Evolutionary conservation across 1,284 basidiomycete genomes (phyloP).

Genomic region (Xerocomus minutiporus): DNA sequence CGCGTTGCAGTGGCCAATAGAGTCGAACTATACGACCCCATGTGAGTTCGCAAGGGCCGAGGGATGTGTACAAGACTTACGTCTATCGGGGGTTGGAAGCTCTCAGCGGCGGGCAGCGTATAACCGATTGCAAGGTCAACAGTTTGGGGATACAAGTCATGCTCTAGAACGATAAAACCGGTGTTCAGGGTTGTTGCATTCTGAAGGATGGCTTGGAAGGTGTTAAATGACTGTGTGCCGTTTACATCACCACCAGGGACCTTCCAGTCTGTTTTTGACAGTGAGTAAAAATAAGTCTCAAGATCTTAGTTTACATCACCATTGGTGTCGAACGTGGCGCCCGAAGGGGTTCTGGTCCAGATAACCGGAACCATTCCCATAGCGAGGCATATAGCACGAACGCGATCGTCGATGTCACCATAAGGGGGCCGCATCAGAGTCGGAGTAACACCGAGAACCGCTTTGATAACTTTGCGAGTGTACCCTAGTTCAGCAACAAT

Average conservation of each 20-base stretch:
- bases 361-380: conserved; percentile 81
- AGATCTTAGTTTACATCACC: conserved; percentile 37
- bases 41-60: neutral
- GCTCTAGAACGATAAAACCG: conserved; percentile 85
- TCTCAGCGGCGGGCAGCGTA: conserved; percentile 68
- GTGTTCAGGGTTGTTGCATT: conserved; percentile 56
- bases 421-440: conserved; percentile 62
- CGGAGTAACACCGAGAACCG: conserved; percentile 74
- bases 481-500: conserved; percentile 93
- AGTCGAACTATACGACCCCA: conserved; percentile 43
- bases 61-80: conserved; percentile 35
- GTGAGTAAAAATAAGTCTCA: neutral
- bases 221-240: conserved; percentile 50
- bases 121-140: conserved; percentile 88
- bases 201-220: conserved; percentile 58
- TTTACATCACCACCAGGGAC: conserved; percentile 69
- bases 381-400: conserved; percentile 76
- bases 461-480: conserved; percentile 82
- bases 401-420: conserved; percentile 78
- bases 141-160: conserved; percentile 81
- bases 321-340: conserved; percentile 75
- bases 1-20: conserved; percentile 61
- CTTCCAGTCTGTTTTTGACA: conserved; percentile 61
- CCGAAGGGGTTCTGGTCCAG: conserved; percentile 64
- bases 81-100: conserved; percentile 55